Conservation (phyloP, 2,329 filamentous ascomycete species). For the Eutypa lata region DNA sequence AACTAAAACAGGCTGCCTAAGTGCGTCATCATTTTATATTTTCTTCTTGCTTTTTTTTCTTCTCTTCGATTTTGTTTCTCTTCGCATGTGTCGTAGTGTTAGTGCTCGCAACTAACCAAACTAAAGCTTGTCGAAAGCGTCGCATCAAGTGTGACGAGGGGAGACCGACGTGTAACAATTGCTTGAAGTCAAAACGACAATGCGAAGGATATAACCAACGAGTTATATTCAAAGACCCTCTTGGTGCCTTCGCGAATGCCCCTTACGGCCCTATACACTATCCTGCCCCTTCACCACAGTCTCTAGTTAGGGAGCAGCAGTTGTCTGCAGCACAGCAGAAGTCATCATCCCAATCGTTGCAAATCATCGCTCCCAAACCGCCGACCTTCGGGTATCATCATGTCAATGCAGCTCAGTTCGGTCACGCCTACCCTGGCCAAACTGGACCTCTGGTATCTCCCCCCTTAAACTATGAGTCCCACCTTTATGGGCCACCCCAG, state of each 20-base stretch:
- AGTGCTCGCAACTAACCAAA: slow-evolving; percentile 15
- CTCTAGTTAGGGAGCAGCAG: slow-evolving; percentile 40
- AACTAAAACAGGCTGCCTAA: slow-evolving; percentile 91
- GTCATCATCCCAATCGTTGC: slow-evolving; percentile 35
- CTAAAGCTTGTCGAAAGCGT: slow-evolving; percentile 79
- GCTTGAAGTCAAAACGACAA: slow-evolving; percentile 78
- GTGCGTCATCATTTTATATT: slow-evolving; percentile 46
- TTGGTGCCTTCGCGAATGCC: slow-evolving; percentile 54
- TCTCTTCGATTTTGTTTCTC: neutral
- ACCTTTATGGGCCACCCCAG: slow-evolving; percentile 17
- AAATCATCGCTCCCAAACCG: slow-evolving; percentile 52
- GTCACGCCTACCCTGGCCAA: slow-evolving; percentile 29
- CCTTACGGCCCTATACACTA: slow-evolving; percentile 44
- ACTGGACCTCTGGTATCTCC: slow-evolving; percentile 24
- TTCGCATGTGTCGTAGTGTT: neutral
- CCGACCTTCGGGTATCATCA: slow-evolving; percentile 33
- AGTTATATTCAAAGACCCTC: slow-evolving; percentile 74
- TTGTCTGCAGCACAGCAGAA: slow-evolving; percentile 40
- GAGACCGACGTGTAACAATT: slow-evolving; percentile 77
- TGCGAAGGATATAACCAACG: slow-evolving; percentile 84
- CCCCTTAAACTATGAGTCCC: slow-evolving; percentile 20
- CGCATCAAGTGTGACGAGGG: slow-evolving; percentile 97
- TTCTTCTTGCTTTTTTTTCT: slow-evolving; percentile 4
- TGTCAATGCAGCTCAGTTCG: slow-evolving; percentile 23
- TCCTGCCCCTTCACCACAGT: slow-evolving; percentile 41